Base-by-base conservation (phyloP, 2,329 filamentous ascomycete species). In the Clonostachys rhizophaga region DNA sequence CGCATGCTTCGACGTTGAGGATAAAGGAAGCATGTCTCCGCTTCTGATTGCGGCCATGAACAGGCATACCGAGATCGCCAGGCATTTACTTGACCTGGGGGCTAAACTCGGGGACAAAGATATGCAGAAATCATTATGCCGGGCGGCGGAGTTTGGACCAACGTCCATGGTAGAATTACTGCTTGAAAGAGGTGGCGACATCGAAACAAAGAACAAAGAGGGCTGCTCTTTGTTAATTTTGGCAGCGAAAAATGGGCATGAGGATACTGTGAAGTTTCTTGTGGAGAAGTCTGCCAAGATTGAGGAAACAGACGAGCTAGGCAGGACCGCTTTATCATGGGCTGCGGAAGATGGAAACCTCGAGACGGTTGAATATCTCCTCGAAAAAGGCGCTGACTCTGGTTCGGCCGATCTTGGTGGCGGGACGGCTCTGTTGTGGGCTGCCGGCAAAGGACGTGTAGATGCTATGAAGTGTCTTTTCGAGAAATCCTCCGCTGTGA, bases 41-140 rank as follows among this genome's bases (percentile, higher is more conserved):
- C 40, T 42, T 3, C 20, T 20, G 8, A 1, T 16, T 16, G 40
- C 40, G 16, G 40, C 40, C 4, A 13, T 14, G 16, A 20, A 20
- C 13, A 53, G 57, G 4, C 50, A 56, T 33, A 17, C 43, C 11
- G 40, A 24, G 13, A 18, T 49, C n/a, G 43, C 49, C 5, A 43
- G 43, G 48, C 36, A 47, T 5, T 37, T 54, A 8, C 16, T 42
- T 17, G 20, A 14, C 9, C n/a, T 17, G 12, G 40, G 40, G 5
- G 40, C 40, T 14, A 2, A 5, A 8, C 13, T 42, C n/a, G 18
- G 20, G 14, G 16, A 14, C 5, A 42, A 20, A 24, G 24, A 10
- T 30, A 30, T 30, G 8, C 24, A 30, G 24, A 30, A 30, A 30
- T 9, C 24, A 1, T 30, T 30, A 30, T 30, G 24, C 24, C 24